Evolutionary conservation across 169 alveolate genomes (phyloP).

Genomic region (Cryptosporidium ryanae): DNA sequence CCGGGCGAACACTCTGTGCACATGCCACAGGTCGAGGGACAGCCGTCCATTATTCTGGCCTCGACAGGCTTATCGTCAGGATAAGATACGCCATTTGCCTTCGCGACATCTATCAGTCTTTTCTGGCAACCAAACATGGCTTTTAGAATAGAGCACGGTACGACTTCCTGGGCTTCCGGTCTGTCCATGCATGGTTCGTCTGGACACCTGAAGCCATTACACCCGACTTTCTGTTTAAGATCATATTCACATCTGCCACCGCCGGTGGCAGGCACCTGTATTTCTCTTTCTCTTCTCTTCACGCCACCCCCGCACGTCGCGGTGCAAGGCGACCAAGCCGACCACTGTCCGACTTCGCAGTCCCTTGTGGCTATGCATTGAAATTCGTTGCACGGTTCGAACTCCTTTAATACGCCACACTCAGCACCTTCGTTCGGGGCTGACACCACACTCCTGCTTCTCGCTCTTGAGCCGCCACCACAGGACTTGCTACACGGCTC

Average conservation of each 20-base stretch:
- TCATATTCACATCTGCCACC: slow-evolving; percentile 62
- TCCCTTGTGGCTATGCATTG: slow-evolving; percentile 77
- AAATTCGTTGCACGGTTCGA: slow-evolving; percentile 74
- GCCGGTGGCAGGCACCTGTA: slow-evolving; percentile 73
- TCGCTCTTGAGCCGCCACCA: slow-evolving; percentile 77
- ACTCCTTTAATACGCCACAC: slow-evolving; percentile 75
- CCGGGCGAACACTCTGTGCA: slow-evolving; percentile 82
- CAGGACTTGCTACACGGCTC: slow-evolving; percentile 78
- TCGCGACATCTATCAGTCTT: slow-evolving; percentile 76
- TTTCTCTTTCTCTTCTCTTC: slow-evolving; percentile 75
- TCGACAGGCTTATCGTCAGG: slow-evolving; percentile 80
- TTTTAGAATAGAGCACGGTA: slow-evolving; percentile 77
- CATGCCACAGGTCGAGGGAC: slow-evolving; percentile 80
- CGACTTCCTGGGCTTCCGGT: slow-evolving; percentile 78
- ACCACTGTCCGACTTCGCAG: slow-evolving; percentile 80
- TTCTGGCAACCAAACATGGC: slow-evolving; percentile 80
- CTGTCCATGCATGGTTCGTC: slow-evolving; percentile 79
- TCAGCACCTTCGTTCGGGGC: slow-evolving; percentile 75
- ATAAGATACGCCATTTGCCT: slow-evolving; percentile 74
- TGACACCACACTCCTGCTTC: slow-evolving; percentile 14
- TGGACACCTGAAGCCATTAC: slow-evolving; percentile 75
- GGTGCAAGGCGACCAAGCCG: slow-evolving; percentile 78
- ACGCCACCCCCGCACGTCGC: slow-evolving; percentile 82
- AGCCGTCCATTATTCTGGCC: slow-evolving; percentile 80
- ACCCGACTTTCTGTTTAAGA: slow-evolving; percentile 66